phyloP scores from a whole-genome alignment of 2,329 filamentous ascomycete genomes.

The Cercospora janseana region DNA sequence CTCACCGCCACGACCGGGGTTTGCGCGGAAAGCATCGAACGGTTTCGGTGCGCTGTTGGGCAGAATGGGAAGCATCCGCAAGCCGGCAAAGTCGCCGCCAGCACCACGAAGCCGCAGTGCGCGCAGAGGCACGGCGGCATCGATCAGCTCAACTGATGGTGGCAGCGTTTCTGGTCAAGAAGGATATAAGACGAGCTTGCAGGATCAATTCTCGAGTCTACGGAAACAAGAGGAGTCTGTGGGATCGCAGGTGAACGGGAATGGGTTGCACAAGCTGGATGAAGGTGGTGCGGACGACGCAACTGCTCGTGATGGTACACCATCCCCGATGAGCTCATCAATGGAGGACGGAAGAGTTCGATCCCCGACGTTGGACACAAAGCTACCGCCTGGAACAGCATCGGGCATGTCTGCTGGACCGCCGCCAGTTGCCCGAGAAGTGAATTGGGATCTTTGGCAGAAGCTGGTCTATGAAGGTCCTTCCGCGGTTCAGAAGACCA shows the following conservation, averaged over 20 bases:
- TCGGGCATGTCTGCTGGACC: constrained; percentile 76
- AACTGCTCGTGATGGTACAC: constrained; percentile 42
- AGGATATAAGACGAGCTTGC: constrained; percentile 42
- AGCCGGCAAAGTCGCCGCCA: constrained; percentile 55
- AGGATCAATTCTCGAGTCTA: constrained; percentile 48
- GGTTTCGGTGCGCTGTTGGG: constrained; percentile 81
- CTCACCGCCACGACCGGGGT: constrained; percentile 38
- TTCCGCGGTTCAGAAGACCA: constrained; percentile 80
- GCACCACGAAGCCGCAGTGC: constrained; percentile 27
- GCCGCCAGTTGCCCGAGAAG: constrained; percentile 67
- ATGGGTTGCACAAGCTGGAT: constrained; percentile 20
- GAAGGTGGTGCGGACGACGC: constrained; percentile 11
- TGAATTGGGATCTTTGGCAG: constrained; percentile 99
- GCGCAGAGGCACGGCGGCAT: constrained; percentile 30
- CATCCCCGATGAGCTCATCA: constrained; percentile 30
- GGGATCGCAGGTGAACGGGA: constrained; percentile 20
- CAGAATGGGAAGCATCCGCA: constrained; percentile 56
- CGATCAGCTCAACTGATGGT: constrained; percentile 24
- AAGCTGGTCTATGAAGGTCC: constrained; percentile 92
- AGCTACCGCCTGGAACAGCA: constrained; percentile 78
- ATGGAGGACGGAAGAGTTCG: constrained; percentile 42
- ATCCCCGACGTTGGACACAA: constrained; percentile 64
- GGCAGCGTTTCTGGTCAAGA: constrained; percentile 29
- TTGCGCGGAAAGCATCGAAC: constrained; percentile 71
- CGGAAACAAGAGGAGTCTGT: constrained; percentile 48